These are phyloP conservation scores for Papilionanthe hybrid DNA, from an alignment of 116 monocot genomes.

Conservation along the genomic window DNA sequence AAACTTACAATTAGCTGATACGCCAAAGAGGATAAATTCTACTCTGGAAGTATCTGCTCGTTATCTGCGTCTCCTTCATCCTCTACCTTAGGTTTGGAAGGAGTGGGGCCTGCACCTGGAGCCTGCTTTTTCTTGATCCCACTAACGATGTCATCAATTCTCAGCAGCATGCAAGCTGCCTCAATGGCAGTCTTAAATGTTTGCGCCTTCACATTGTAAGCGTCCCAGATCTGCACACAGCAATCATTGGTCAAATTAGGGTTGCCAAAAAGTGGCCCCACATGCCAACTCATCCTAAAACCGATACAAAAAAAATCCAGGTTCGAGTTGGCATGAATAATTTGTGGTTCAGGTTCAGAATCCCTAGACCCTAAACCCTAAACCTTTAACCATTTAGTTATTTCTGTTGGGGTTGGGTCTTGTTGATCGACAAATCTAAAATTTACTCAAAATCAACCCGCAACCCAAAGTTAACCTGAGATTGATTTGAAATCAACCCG, in stretches of 20 bases:
- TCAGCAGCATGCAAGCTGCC: slow-evolving; percentile 83
- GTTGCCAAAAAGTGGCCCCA: too few species aligned
- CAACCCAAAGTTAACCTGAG: too few species aligned
- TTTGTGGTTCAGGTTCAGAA: too few species aligned
- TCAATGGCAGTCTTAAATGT: slow-evolving; percentile 91
- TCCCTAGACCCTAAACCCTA: too few species aligned
- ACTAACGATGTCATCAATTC: slow-evolving; percentile 89
- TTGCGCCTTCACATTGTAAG: slow-evolving; percentile 88
- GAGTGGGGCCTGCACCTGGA: slow-evolving; percentile 49
- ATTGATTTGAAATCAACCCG: too few species aligned
- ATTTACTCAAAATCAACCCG: too few species aligned
- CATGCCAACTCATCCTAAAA: too few species aligned
- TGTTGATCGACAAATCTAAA: too few species aligned
- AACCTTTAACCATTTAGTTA: too few species aligned
- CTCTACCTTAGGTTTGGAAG: slow-evolving; percentile 56
- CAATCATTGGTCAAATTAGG: neutral
- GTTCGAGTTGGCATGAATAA: too few species aligned
- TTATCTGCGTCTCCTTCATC: slow-evolving; percentile 83
- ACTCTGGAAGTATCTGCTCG: slow-evolving; percentile 75
- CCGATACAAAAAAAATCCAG: too few species aligned
- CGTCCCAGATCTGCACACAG: slow-evolving; percentile 65
- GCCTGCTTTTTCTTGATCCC: slow-evolving; percentile 92
- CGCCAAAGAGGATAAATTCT: neutral
- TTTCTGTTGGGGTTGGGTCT: too few species aligned
- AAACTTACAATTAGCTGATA: neutral